Percentiles rank a stretch among this genome's conserved stretches.
Conservation (phyloP, 2,329 filamentous ascomycete species). For the Coleophoma eucalyptorum region DNA sequence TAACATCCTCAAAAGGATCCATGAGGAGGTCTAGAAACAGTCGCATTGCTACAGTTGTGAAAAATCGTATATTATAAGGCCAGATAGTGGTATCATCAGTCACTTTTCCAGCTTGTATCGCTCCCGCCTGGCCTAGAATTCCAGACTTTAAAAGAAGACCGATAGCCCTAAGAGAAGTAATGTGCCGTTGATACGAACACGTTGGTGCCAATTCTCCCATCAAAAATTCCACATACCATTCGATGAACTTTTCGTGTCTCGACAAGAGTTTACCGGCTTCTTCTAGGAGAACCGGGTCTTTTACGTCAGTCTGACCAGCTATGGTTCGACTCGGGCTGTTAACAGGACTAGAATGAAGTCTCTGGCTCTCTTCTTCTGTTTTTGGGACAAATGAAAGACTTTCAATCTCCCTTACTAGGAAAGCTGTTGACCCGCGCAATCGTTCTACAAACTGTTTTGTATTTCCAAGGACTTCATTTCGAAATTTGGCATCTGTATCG, state of each 20-base stretch:
- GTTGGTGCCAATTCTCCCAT: conserved; percentile 72
- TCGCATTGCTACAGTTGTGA: conserved; percentile 49
- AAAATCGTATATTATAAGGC: conserved; percentile 26
- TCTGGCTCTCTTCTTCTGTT: background rate
- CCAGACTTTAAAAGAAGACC: conserved; percentile 52
- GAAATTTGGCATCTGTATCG: conserved; percentile 81
- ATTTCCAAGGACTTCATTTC: conserved; percentile 74
- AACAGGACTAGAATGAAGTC: background rate
- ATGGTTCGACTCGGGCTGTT: background rate
- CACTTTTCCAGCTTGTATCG: background rate
- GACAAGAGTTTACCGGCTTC: conserved; percentile 14
- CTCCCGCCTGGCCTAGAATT: conserved; percentile 16
- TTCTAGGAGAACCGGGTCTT: conserved; percentile 1
- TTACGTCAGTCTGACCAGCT: conserved; percentile 24
- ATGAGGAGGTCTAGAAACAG: conserved; percentile 75
- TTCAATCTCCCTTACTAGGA: conserved; percentile 39
- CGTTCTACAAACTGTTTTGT: conserved; percentile 75
- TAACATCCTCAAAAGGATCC: conserved; percentile 91
- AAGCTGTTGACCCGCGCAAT: conserved; percentile 61
- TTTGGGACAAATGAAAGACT: conserved; percentile 9
- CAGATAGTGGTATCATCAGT: conserved; percentile 17
- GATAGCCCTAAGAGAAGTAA: conserved; percentile 72
- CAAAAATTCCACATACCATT: conserved; percentile 72
- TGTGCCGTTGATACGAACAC: conserved; percentile 86
- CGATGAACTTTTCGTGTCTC: conserved; percentile 61